A percentile compares a stretch with the other conserved stretches of the same genome.
Evolutionary conservation across 768 basidiomycete genomes (phyloP).

Genomic region (Kockovaella imperatae): DNA sequence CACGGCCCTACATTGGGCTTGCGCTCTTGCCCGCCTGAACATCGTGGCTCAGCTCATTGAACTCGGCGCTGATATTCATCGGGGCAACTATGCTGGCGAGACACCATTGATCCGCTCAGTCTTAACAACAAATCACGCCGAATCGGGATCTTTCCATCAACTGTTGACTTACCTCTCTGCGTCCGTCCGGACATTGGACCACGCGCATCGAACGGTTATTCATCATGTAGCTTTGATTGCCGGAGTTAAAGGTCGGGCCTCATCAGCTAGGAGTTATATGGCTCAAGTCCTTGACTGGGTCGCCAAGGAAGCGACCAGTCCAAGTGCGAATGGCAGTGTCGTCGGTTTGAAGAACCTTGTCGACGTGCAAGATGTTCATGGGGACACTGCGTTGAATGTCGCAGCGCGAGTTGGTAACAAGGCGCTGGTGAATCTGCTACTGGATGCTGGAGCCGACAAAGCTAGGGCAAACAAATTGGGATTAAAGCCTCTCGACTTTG

Average conservation of each 20-base stretch:
- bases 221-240: slow-evolving; percentile 89
- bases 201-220: slow-evolving; percentile 70
- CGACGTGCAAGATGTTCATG: slow-evolving; percentile 87
- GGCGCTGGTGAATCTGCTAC: slow-evolving; percentile 69
- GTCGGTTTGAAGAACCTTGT: slow-evolving; percentile 53
- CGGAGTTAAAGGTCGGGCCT: slow-evolving; percentile 78
- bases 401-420: slow-evolving; percentile 88
- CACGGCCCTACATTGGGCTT: slow-evolving; percentile 85
- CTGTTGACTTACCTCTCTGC: slow-evolving; percentile 59
- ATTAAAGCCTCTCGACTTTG: slow-evolving; percentile 86
- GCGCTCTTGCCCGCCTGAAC: slow-evolving; percentile 66
- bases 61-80: slow-evolving; percentile 74
- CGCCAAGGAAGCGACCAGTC: slow-evolving; percentile 52
- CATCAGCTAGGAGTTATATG: slow-evolving; percentile 80
- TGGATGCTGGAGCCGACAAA: slow-evolving; percentile 90
- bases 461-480: slow-evolving; percentile 85
- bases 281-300: slow-evolving; percentile 83
- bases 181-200: slow-evolving; percentile 82
- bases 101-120: slow-evolving; percentile 89
- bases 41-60: slow-evolving; percentile 64
- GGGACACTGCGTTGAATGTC: slow-evolving; percentile 91
- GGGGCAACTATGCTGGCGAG: slow-evolving; percentile 89
- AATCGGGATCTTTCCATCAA: slow-evolving; percentile 57
- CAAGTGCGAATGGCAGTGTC: slow-evolving; percentile 42
- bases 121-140: slow-evolving; percentile 77